A percentile compares a stretch with the other conserved stretches of the same genome.
Conservation (phyloP, 169 alveolate species). For the Cryptosporidium tyzzeri region DNA sequence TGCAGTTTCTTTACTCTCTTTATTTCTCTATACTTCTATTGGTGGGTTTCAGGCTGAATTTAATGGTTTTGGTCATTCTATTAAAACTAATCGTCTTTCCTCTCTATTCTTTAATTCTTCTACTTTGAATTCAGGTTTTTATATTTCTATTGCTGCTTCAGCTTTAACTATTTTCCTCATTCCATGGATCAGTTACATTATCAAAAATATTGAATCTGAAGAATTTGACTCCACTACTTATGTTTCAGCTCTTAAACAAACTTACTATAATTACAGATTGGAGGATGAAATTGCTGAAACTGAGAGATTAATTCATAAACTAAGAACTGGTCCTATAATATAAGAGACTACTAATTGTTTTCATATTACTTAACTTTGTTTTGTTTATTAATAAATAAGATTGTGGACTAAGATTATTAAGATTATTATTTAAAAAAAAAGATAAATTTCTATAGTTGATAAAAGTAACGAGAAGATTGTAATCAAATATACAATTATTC, state of each 20-base stretch:
- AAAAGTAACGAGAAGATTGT: no score
- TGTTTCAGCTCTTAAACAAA: conserved; percentile 53
- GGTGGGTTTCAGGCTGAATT: conserved; percentile 71
- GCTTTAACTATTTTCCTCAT: conserved; percentile 39
- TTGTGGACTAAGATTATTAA: no score
- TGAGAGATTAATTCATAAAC: conserved; percentile 18
- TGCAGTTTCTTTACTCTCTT: conserved; percentile 4
- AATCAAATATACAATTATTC: no score
- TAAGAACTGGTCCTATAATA: conserved; percentile 43
- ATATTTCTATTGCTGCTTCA: conserved; percentile 42
- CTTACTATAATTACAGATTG: conserved; percentile 26
- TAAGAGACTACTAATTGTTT: neutral
- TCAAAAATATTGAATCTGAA: conserved; percentile 22
- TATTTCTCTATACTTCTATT: conserved; percentile 42
- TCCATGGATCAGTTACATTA: conserved; percentile 61
- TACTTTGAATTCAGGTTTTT: conserved; percentile 54
- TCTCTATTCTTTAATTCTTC: conserved; percentile 60
- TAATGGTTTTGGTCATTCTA: conserved; percentile 41
- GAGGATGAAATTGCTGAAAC: conserved; percentile 72
- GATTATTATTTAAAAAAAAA: no score
- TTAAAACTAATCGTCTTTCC: conserved; percentile 51
- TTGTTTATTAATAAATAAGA: no score
- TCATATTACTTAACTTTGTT: neutral
- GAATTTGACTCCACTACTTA: conserved; percentile 4
- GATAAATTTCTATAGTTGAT: no score